Percentiles rank a stretch among this genome's conserved stretches.
Conservation (phyloP, 1,284 basidiomycete genomes). For the Fistulina hepatica region DNA sequence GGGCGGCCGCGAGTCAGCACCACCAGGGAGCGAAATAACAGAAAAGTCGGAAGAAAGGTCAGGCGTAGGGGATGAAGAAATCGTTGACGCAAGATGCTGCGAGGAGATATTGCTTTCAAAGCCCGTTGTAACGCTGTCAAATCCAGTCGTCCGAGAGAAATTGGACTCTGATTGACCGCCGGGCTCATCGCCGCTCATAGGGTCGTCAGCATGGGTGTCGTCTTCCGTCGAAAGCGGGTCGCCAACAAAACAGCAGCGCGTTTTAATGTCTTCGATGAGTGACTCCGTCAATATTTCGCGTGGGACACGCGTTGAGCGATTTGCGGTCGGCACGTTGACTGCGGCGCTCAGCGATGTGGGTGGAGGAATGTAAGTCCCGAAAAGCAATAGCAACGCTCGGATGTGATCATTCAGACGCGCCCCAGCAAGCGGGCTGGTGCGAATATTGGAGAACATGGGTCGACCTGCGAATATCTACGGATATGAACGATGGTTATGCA, state of each 20-base stretch:
- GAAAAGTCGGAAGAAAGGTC: conserved; percentile 34
- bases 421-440: conserved; percentile 77
- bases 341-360: conserved; percentile 55
- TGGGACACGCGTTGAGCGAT: conserved; percentile 55
- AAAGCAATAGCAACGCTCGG: conserved; percentile 66
- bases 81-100: conserved; percentile 37
- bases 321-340: conserved; percentile 49
- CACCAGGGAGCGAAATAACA: conserved; percentile 25
- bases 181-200: conserved; percentile 35
- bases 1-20: conserved; percentile 30
- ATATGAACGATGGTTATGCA: conserved; percentile 1
- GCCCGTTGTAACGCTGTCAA: conserved; percentile 26
- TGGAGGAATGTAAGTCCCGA: conserved; percentile 73
- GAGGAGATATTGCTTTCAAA: conserved; percentile 61
- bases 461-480: conserved; percentile 78
- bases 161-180: not conserved
- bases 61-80: conserved; percentile 45
- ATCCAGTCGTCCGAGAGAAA: not conserved
- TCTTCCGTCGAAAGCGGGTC: conserved; percentile 33
- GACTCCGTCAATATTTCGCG: conserved; percentile 62
- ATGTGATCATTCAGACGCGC: conserved; percentile 65
- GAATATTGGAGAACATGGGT: conserved; percentile 72
- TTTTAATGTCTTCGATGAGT: conserved; percentile 77
- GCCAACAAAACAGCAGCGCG: conserved; percentile 71
- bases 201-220: conserved; percentile 41